Percentiles rank a stretch among this genome's conserved stretches.
phyloP scores from a whole-genome alignment of 2,329 filamentous ascomycete species.

The Gliomastix tumulicola region DNA sequence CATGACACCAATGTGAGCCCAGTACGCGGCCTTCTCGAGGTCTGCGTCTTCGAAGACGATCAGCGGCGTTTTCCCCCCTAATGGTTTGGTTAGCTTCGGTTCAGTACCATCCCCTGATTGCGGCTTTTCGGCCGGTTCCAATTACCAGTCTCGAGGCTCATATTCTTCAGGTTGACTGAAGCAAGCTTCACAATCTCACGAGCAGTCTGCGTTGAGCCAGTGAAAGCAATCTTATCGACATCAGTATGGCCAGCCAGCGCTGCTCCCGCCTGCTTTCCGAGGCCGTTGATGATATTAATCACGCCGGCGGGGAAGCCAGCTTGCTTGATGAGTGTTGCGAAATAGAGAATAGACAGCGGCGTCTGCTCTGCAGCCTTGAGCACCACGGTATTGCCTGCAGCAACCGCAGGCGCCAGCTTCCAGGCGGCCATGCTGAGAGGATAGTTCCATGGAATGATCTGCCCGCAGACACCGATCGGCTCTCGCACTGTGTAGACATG shows the following conservation, averaged over 20 bases:
- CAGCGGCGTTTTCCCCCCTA: conserved; percentile 69
- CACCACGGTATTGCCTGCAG: conserved; percentile 61
- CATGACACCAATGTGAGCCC: conserved; percentile 62
- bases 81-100: too few species aligned
- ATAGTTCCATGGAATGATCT: conserved; percentile 83
- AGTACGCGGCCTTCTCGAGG: conserved; percentile 64
- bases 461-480: conserved; percentile 69
- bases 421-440: conserved; percentile 68
- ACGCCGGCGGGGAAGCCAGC: conserved; percentile 70
- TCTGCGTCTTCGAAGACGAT: conserved; percentile 69
- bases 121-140: too few species aligned
- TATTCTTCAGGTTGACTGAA: conserved; percentile 68
- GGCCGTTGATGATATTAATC: conserved; percentile 65
- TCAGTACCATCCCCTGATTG: too few species aligned
- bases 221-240: conserved; percentile 73
- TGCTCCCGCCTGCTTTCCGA: conserved; percentile 68
- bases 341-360: conserved; percentile 57
- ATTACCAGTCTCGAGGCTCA: conserved; percentile 69
- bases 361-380: conserved; percentile 70
- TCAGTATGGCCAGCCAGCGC: conserved; percentile 67
- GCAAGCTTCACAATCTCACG: conserved; percentile 70
- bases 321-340: conserved; percentile 58
- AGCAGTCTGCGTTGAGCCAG: conserved; percentile 63
- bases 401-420: conserved; percentile 68
- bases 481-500: conserved; percentile 78